Evolutionary conservation across 2,329 filamentous ascomycete genomes (phyloP).

Genomic region (Penicillium sp.): DNA sequence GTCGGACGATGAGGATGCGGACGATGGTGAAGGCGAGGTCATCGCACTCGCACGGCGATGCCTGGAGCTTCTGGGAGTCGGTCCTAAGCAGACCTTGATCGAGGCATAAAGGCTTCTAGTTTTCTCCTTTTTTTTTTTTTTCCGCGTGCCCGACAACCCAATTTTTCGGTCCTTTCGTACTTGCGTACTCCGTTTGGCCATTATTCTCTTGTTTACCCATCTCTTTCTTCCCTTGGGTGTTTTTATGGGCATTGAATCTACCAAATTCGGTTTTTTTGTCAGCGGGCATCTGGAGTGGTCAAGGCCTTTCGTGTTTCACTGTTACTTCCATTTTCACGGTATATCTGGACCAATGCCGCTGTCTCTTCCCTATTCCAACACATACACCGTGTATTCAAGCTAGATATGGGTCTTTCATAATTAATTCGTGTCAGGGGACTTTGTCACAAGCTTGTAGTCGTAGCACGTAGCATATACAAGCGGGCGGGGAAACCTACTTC

Average conservation of each 20-base stretch:
- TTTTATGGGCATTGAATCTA: slow-evolving; percentile 34
- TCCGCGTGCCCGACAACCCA: slow-evolving; percentile 9
- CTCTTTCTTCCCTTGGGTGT: slow-evolving; percentile 25
- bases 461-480: neutral
- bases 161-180: slow-evolving; percentile 17
- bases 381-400: slow-evolving; percentile 30
- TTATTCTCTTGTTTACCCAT: slow-evolving; percentile 8
- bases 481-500: slow-evolving; percentile 12
- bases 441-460: neutral
- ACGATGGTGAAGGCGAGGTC: slow-evolving; percentile 90
- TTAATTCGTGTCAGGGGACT: slow-evolving; percentile 12
- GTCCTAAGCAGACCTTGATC: slow-evolving; percentile 72
- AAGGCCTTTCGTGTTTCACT: slow-evolving; percentile 17
- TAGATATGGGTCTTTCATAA: slow-evolving; percentile 28
- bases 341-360: slow-evolving; percentile 18
- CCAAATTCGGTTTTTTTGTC: slow-evolving; percentile 24
- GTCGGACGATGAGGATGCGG: slow-evolving; percentile 78
- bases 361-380: slow-evolving; percentile 23
- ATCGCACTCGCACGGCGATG: slow-evolving; percentile 87
- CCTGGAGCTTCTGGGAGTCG: slow-evolving; percentile 78
- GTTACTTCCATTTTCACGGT: slow-evolving; percentile 18
- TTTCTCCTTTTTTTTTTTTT: neutral
- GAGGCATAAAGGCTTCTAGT: slow-evolving; percentile 58
- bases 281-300: slow-evolving; percentile 37
- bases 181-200: slow-evolving; percentile 10